A percentile compares a stretch with the other conserved stretches of the same genome.
Conservation (phyloP, 2,329 filamentous ascomycete species). For the Penicillium sp. region DNA sequence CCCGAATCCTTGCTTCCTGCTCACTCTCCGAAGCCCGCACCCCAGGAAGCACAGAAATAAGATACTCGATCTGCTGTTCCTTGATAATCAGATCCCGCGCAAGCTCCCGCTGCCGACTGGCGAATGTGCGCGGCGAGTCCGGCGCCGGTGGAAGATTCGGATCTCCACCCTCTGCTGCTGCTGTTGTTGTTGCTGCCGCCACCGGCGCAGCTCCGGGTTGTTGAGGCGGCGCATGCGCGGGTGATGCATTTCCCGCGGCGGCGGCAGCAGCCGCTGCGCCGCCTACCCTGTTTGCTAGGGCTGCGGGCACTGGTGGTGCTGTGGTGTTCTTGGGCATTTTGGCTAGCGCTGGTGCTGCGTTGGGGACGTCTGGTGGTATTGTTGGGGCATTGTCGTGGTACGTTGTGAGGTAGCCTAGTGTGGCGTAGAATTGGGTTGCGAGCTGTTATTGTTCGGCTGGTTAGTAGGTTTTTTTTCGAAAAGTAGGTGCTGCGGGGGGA, state of each 20-base stretch:
- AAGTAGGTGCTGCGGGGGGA: background rate
- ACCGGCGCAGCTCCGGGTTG: constrained; percentile 15
- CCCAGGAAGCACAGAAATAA: constrained; percentile 47
- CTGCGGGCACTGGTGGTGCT: constrained; percentile 34
- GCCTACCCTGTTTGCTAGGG: constrained; percentile 18
- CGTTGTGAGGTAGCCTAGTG: constrained; percentile 47
- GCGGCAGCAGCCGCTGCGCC: constrained; percentile 15
- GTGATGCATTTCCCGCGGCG: constrained; percentile 17
- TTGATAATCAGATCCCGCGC: constrained; percentile 50
- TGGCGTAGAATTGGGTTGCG: constrained; percentile 51
- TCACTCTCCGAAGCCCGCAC: constrained; percentile 45
- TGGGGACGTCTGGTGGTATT: constrained; percentile 31
- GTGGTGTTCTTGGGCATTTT: constrained; percentile 43
- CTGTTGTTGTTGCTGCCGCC: constrained; percentile 4
- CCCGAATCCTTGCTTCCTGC: constrained; percentile 44
- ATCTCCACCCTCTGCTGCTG: constrained; percentile 24
- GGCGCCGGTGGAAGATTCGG: constrained; percentile 37
- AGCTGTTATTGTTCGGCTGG: constrained; percentile 32
- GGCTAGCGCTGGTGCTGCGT: constrained; percentile 38
- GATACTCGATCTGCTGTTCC: constrained; percentile 50
- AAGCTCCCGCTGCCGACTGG: constrained; percentile 45
- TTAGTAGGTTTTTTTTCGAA: background rate
- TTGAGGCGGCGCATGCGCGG: constrained; percentile 25
- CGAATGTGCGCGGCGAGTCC: constrained; percentile 43
- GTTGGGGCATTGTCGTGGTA: constrained; percentile 46